Percentiles rank a stretch among this genome's conserved stretches.
These are phyloP conservation scores for Hygrocybe coccinea DNA, from an alignment of 768 basidiomycete genomes.

Conservation along the genomic window DNA sequence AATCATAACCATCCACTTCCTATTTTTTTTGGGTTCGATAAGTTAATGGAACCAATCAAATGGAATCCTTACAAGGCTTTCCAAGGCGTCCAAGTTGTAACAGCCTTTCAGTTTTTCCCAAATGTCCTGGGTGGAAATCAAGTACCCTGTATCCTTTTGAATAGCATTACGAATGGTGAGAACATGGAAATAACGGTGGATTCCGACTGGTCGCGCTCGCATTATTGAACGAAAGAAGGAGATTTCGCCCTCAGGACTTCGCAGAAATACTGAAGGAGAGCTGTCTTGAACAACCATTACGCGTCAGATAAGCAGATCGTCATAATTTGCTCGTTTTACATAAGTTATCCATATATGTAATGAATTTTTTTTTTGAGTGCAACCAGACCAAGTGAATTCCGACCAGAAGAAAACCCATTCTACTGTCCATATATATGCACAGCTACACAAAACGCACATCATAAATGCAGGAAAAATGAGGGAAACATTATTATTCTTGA, in stretches of 20 bases:
- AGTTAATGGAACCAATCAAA: background rate
- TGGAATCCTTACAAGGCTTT: constrained; percentile 52
- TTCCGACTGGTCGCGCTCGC: constrained; percentile 76
- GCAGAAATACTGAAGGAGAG: constrained; percentile 44
- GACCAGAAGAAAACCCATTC: no score
- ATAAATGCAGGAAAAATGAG: background rate
- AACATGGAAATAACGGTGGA: constrained; percentile 78
- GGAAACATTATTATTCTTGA: constrained; percentile 1
- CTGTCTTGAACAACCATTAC: constrained; percentile 19
- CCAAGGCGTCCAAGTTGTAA: constrained; percentile 73
- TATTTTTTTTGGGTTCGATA: background rate
- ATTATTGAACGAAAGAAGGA: constrained; percentile 80
- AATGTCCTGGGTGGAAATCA: constrained; percentile 56
- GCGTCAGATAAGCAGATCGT: background rate
- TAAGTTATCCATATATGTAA: background rate
- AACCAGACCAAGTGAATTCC: no score
- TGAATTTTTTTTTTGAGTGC: background rate
- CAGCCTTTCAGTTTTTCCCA: constrained; percentile 70
- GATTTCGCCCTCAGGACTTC: constrained; percentile 77
- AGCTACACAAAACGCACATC: background rate
- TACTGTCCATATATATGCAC: background rate
- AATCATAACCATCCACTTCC: constrained; percentile 45
- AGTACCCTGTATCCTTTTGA: constrained; percentile 59
- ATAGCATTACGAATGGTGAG: constrained; percentile 71
- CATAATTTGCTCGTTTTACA: no score